Evolutionary conservation across 2,329 filamentous ascomycete genomes (phyloP).

Genomic region (Aspergillus ustus): DNA sequence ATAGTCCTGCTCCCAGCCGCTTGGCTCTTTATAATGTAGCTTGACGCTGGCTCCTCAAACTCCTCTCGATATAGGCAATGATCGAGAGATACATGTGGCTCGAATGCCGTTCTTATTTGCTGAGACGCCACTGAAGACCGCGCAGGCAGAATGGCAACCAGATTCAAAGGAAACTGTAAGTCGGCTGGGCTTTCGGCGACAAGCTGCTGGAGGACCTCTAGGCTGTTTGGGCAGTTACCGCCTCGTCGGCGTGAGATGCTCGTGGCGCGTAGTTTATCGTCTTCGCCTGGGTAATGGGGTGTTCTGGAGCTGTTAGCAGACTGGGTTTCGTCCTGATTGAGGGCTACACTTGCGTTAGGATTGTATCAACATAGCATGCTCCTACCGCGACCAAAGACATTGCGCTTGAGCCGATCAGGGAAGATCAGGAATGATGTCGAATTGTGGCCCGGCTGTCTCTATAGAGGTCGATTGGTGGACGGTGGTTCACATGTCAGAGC

Average conservation of each 20-base stretch:
- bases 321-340: neutral
- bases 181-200: constrained; percentile 32
- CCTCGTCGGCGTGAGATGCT: constrained; percentile 65
- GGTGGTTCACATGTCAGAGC: neutral
- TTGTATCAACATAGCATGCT: constrained; percentile 73
- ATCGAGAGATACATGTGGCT: constrained; percentile 53
- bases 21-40: constrained; percentile 70
- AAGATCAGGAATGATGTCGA: neutral
- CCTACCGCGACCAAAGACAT: constrained; percentile 67
- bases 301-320: constrained; percentile 25
- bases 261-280: constrained; percentile 72
- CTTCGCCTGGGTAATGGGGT: constrained; percentile 68
- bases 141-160: constrained; percentile 59
- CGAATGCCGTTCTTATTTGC: constrained; percentile 62
- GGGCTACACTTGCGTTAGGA: constrained; percentile 59
- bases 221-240: constrained; percentile 73
- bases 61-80: constrained; percentile 65
- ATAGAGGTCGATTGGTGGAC: too few relatives aligned
- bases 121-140: constrained; percentile 55
- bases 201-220: constrained; percentile 72
- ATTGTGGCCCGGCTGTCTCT: neutral
- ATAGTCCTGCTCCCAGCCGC: constrained; percentile 68
- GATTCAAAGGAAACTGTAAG: constrained; percentile 34
- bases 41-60: constrained; percentile 63
- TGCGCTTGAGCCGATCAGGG: neutral